These are phyloP conservation scores for Mollisia scopiformis DNA, from an alignment of 2,329 filamentous ascomycete species.

Conservation along the genomic window DNA sequence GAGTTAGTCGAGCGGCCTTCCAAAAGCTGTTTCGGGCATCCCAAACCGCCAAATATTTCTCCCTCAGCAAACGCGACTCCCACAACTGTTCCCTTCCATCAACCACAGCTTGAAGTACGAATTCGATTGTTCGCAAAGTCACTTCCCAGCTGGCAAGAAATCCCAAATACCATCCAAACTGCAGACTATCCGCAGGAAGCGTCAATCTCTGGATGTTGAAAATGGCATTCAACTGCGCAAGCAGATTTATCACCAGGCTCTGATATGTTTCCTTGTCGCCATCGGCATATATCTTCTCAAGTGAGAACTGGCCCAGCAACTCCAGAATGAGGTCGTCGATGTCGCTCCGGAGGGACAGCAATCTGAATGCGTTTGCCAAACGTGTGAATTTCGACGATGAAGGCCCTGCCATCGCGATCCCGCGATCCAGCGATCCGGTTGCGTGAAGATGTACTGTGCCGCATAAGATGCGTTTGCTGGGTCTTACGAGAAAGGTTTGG, in stretches of 20 bases:
- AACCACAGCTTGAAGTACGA: slow-evolving; percentile 40
- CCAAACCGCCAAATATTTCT: slow-evolving; percentile 43
- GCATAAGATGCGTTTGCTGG: slow-evolving; percentile 7
- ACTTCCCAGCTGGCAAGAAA: slow-evolving; percentile 46
- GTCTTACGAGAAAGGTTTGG: background rate
- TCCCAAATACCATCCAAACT: slow-evolving; percentile 41
- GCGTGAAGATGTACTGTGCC: background rate
- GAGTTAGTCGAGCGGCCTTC: too few species aligned
- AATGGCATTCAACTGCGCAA: slow-evolving; percentile 43
- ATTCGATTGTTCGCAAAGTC: slow-evolving; percentile 41
- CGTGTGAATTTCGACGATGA: slow-evolving; percentile 42
- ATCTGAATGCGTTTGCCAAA: slow-evolving; percentile 40
- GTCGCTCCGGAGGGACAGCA: slow-evolving; percentile 43
- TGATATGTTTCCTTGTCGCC: slow-evolving; percentile 41
- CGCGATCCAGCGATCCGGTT: slow-evolving; percentile 3
- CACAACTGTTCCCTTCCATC: slow-evolving; percentile 41
- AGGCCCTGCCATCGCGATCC: slow-evolving; percentile 34
- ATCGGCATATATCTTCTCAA: slow-evolving; percentile 45
- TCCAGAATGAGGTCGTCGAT: slow-evolving; percentile 45
- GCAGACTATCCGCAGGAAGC: slow-evolving; percentile 40
- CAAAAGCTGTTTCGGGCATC: too few species aligned
- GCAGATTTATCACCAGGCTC: slow-evolving; percentile 39
- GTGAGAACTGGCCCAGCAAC: slow-evolving; percentile 45
- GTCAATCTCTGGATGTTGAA: slow-evolving; percentile 45
- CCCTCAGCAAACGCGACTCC: slow-evolving; percentile 32